Conservation (phyloP, 371 early-diverging fungal species). For the Rhizopus microsporus region DNA sequence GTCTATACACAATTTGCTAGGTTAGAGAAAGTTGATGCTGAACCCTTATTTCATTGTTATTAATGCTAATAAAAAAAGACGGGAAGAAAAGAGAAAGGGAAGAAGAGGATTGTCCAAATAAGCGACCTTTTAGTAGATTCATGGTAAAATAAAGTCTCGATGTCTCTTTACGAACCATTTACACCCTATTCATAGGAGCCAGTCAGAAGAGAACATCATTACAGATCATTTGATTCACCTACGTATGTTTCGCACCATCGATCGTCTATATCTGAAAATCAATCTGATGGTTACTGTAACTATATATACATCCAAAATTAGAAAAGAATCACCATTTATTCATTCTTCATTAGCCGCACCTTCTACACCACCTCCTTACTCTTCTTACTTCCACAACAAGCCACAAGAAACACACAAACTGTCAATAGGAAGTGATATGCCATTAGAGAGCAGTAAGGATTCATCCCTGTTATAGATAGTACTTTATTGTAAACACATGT, state of each 20-base stretch:
- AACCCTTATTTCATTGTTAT: neutral
- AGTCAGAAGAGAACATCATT: neutral
- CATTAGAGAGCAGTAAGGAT: neutral
- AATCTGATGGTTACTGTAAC: slow-evolving; percentile 1
- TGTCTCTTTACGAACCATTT: too few species aligned
- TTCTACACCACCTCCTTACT: neutral
- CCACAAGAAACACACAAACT: neutral
- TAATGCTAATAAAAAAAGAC: neutral
- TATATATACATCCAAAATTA: neutral
- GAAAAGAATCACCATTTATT: too few species aligned
- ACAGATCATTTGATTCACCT: neutral
- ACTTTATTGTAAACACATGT: too few species aligned
- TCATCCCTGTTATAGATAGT: too few species aligned
- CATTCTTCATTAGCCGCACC: neutral
- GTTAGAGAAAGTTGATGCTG: slow-evolving; percentile 12
- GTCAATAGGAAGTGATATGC: neutral
- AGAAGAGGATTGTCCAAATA: too few species aligned
- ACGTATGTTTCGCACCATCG: neutral
- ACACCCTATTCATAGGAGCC: too few species aligned
- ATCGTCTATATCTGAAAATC: slow-evolving; percentile 1
- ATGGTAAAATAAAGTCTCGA: too few species aligned
- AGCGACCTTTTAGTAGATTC: too few species aligned
- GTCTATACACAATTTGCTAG: slow-evolving; percentile 42
- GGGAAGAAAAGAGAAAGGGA: too few species aligned
- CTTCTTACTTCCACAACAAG: neutral